Base-by-base conservation (phyloP, 305 asterid genomes). In the Ilex paraguariensis region DNA sequence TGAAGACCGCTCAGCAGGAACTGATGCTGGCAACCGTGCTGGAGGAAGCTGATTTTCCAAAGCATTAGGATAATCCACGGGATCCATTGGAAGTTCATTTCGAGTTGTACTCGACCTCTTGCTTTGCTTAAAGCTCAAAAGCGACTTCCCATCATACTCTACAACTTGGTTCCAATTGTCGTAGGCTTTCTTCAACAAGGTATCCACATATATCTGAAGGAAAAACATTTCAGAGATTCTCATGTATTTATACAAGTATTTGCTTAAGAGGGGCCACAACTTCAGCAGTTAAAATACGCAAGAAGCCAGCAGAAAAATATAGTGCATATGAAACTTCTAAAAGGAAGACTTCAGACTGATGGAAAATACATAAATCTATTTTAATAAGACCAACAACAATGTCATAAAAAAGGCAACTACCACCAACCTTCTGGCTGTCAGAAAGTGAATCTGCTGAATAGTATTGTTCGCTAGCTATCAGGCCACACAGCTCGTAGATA, bases 131-230 rank as follows among this genome's bases (percentile, higher is more conserved):
- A 82, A 70, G 76, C 75, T 78, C 82, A 90, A 30, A 54, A 90
- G 87, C 31, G 99, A 78, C 70, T 90, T 86, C 31, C 96, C 99
- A 74, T 93, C 99, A 66, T 93, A 93, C 82, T 90, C 99, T 49
- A 93, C 85, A 57, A 86, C 96, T 76, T 86, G 86, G 74, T 67
- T 75, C 99, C 99, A 93, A 66, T 86, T 86, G 49, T 90, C 99
- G 57, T 87, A 93, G 56, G 98, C 98, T 63, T 87, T 93, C 77
- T 93, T 93, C 70, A 93, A 86, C 90, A 81, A 81, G 16, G 82
- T 60, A 79, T 93, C 97, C 65, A 93, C 96, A 66, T 73, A 82
- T 42, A 90, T 88, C 99, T 93, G 75, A 75, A 50, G 63, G 36
- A 40, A 9, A 67, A 64, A 39, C 67, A 42, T 50, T 70, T 17